Percentiles rank a stretch among this genome's conserved stretches.
Conservation (phyloP, 2,329 filamentous ascomycete genomes). For the Fusarium zealandicum region DNA sequence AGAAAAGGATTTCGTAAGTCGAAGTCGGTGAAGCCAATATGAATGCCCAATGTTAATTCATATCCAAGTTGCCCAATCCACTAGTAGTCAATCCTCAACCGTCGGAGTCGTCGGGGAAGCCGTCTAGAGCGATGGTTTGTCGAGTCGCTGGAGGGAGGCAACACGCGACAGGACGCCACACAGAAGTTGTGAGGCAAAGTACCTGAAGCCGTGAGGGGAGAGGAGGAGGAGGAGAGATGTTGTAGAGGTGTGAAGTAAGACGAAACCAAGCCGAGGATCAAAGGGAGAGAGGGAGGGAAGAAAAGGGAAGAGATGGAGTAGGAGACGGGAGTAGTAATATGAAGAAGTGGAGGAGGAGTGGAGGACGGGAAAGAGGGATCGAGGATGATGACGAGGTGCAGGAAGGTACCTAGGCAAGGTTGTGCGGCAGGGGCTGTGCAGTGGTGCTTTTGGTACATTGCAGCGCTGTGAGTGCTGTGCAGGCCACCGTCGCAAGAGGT, state of each 20-base stretch:
- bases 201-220: conserved; percentile 21
- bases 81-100: conserved; percentile 29
- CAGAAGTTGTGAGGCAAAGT: conserved; percentile 24
- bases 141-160: conserved; percentile 36
- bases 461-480: conserved; percentile 3
- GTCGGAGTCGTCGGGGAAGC: conserved; percentile 31
- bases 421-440: conserved; percentile 32
- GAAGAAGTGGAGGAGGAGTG: conserved; percentile 33
- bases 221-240: conserved; percentile 21
- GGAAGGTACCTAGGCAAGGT: conserved; percentile 21
- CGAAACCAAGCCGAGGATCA: conserved; percentile 35
- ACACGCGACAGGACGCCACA: conserved; percentile 41
- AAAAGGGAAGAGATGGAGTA: conserved; percentile 29
- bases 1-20: conserved; percentile 26
- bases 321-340: conserved; percentile 35
- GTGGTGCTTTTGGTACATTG: conserved; percentile 21
- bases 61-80: conserved; percentile 43
- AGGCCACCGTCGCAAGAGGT: conserved; percentile 12
- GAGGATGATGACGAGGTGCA: conserved; percentile 43
- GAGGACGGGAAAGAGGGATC: conserved; percentile 35
- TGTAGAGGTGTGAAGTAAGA: conserved; percentile 33
- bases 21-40: conserved; percentile 40
- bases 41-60: conserved; percentile 48
- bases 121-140: conserved; percentile 32
- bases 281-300: conserved; percentile 22